Evolutionary conservation across 768 basidiomycete genomes (phyloP), one percentile per base, ranked within the genome.

Genomic region (Cystoderma amianthinum): DNA sequence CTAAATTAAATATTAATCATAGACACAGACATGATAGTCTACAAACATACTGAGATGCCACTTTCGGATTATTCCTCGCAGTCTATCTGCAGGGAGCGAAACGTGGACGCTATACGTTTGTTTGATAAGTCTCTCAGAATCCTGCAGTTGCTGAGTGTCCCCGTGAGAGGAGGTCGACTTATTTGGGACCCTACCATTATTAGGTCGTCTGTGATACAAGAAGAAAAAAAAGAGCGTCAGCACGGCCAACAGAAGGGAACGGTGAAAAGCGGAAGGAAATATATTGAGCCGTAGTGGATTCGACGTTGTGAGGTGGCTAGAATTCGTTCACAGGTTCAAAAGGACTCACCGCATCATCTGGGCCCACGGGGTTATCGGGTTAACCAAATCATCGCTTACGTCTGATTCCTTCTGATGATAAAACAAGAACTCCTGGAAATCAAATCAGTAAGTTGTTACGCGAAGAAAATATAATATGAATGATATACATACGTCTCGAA

Each of bases 51-150:
- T 89, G 21, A 90, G 68, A 53, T 90, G 87, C 87, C 87, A 89
- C 54, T 90, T 90, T 39, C 83, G 74, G 39, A 78, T 63, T 40
- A 71, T 61, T 30, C 68, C 72, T 46, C 62, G 63, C 28, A 64
- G 51, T 18, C 80, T 75, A 40, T 80, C 76, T 24, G 58, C 55
- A 5, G 79, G 71, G 16, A 82, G 72, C 19, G 78, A 75, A 38
- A 88, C 83, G 51, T 77, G 80, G 30, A 88, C 85, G 34, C 84
- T 87, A 52, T 88, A 90, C 0, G 87, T 90, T 55, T 90, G 86
- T 57, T 90, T 90, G 50, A 89, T 77, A 15, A 90, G 65, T 39
- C 80, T 72, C 41, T 82, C 78, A 41, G 74, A 64, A 44, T 81
- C 79, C 19, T 64, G 59, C 15, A 67, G 47, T 18, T 71, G 59